These are phyloP conservation scores for Ophiocordyceps sinensis DNA, from an alignment of 2,329 filamentous ascomycete species.

Conservation along the genomic window DNA sequence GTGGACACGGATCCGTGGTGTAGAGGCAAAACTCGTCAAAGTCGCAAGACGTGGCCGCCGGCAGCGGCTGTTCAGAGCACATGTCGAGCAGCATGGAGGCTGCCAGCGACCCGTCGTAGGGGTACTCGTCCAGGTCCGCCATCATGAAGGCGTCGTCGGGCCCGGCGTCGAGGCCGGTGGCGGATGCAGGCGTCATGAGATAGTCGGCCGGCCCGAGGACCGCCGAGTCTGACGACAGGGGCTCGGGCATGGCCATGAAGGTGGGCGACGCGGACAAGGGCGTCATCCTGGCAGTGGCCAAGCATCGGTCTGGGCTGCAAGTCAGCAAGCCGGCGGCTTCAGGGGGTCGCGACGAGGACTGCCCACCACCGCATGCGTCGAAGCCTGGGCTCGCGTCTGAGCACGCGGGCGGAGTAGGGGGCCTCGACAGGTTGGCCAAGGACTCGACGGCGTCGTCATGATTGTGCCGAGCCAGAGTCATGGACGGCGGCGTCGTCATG, in stretches of 20 bases:
- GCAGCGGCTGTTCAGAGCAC: neutral
- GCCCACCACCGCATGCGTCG: too few species aligned
- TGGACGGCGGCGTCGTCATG: neutral
- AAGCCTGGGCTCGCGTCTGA: neutral
- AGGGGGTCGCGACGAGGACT: too few species aligned
- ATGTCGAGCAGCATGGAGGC: neutral
- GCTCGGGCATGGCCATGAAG: neutral
- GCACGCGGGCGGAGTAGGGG: neutral
- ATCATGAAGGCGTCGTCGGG: neutral
- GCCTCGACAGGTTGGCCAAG: neutral
- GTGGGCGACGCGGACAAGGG: neutral
- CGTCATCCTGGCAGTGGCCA: neutral
- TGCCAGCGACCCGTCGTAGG: neutral
- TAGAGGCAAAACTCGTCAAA: constrained; percentile 1
- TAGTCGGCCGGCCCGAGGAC: too few species aligned
- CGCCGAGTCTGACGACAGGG: neutral
- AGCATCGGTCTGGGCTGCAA: too few species aligned
- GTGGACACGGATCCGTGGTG: neutral
- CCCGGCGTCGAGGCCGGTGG: too few species aligned
- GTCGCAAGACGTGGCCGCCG: too few species aligned
- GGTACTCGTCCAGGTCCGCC: neutral
- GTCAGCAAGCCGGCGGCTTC: too few species aligned
- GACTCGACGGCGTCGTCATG: neutral
- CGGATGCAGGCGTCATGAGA: neutral
- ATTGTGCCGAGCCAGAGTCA: neutral